Evolutionary conservation across 2,329 filamentous ascomycete genomes (phyloP).

Genomic region (Phoma sp.): DNA sequence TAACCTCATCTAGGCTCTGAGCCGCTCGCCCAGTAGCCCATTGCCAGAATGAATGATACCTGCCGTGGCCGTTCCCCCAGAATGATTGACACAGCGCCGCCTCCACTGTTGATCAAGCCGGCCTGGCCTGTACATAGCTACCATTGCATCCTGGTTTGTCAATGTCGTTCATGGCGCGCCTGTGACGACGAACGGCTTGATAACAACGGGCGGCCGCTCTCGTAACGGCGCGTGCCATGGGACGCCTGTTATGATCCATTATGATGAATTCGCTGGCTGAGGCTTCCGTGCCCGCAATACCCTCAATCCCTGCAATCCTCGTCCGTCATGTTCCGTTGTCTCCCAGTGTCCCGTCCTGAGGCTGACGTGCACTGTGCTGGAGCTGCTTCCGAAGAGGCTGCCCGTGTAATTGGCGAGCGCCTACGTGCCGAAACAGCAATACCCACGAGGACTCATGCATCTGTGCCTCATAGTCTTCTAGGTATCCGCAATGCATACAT

Average conservation of each 20-base stretch:
- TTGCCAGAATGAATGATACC: conserved; percentile 25
- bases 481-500: neutral
- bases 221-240: conserved; percentile 20
- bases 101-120: conserved; percentile 13
- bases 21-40: conserved; percentile 21
- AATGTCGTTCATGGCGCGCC: conserved; percentile 7
- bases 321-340: conserved; percentile 10
- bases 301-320: conserved; percentile 31
- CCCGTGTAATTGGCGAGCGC: conserved; percentile 25
- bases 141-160: conserved; percentile 1
- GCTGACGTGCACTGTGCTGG: conserved; percentile 39
- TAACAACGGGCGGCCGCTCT: conserved; percentile 20
- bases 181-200: conserved; percentile 19
- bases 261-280: conserved; percentile 27
- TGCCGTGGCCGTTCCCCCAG: conserved; percentile 23
- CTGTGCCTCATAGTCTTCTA: conserved; percentile 1
- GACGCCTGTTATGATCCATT: neutral
- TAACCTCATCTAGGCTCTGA: conserved; percentile 25
- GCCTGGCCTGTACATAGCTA: neutral
- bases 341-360: conserved; percentile 21
- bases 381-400: conserved; percentile 22
- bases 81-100: conserved; percentile 25
- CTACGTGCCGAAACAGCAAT: conserved; percentile 22
- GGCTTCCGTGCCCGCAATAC: conserved; percentile 22
- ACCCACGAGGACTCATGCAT: conserved; percentile 22